Evolutionary conservation across 2,329 filamentous ascomycete species (phyloP), one percentile per base, ranked within the genome.

Genomic region (Thelonectria rubi): DNA sequence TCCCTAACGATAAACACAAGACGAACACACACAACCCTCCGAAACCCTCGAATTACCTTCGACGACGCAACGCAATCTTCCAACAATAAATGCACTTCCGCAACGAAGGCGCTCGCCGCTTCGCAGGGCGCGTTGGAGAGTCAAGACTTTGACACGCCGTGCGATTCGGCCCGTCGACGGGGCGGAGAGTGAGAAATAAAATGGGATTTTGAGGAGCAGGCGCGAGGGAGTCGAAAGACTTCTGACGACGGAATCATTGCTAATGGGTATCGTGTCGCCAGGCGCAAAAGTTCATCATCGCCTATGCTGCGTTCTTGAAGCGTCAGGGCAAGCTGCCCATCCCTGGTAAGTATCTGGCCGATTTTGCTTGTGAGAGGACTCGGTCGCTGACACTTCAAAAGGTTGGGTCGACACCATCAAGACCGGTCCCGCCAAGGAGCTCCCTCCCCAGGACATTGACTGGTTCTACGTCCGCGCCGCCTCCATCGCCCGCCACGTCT

Each of bases 401-500:
- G 93, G 93, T 86, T 98, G 94, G 94, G 94, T 97, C 82, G 95
- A 99, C 81, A 97, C 94, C 78, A 95, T 98, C 86, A 99, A 99
- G 91, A 97, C 94, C 75, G 94, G 93, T 77, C 88, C 90, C 80
- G 91, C 91, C 81, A 97, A 97, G 85, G 95, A 99, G 87, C 91
- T 99, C 75, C 94, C 94, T 78, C 95, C 94, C 78, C 94, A 98
- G 89, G 91, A 94, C 82, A 92, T 94, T 80, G 95, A 99, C 88
- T 99, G 95, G 95, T 96, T 89, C 86, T 92, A 89, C 83, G 82
- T 89, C 80, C 94, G 95, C 79, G 94, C 94, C 76, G 95, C 95
- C 75, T 89, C 94, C 72, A 91, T 99, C 79, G 95, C 95, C 78
- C 93, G 94, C 79, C 94, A 98, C 88, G 90, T 99, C 87, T 99